These are phyloP conservation scores for Thielaviopsis euricoi DNA, from an alignment of 2,329 filamentous ascomycete genomes.

Conservation along the genomic window DNA sequence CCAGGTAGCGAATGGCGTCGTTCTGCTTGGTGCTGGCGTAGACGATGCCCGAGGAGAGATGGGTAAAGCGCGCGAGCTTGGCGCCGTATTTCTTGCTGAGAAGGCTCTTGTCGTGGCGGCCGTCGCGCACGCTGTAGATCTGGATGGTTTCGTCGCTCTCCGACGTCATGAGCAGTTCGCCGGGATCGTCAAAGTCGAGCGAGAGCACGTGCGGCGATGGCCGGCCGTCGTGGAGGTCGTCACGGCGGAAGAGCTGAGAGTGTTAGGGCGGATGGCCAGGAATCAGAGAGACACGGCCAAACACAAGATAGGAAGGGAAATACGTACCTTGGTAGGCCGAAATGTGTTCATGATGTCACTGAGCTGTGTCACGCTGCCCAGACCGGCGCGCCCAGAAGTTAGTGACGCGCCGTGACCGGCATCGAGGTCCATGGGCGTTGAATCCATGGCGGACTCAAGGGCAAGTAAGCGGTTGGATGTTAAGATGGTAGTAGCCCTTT, in stretches of 20 bases:
- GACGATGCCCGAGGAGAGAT: slow-evolving; percentile 77
- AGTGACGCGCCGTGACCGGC: slow-evolving; percentile 26
- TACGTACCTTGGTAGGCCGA: slow-evolving; percentile 58
- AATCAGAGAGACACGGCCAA: no score
- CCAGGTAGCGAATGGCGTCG: slow-evolving; percentile 71
- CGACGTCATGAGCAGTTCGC: slow-evolving; percentile 79
- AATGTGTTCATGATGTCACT: slow-evolving; percentile 64
- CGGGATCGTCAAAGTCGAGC: slow-evolving; percentile 90
- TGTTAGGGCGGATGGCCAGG: no score
- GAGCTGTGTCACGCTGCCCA: slow-evolving; percentile 45
- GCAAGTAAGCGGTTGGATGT: no score
- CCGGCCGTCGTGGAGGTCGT: slow-evolving; percentile 35
- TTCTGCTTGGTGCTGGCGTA: slow-evolving; percentile 95
- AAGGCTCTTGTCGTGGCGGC: slow-evolving; percentile 73
- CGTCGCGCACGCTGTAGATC: slow-evolving; percentile 85
- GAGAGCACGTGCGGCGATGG: slow-evolving; percentile 58
- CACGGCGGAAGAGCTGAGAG: slow-evolving; percentile 40
- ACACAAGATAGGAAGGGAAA: background rate
- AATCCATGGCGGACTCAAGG: slow-evolving; percentile 25
- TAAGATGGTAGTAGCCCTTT: no score
- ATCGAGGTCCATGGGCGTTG: slow-evolving; percentile 43
- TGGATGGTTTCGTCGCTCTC: slow-evolving; percentile 92
- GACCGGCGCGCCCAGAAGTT: slow-evolving; percentile 32
- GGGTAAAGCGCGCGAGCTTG: slow-evolving; percentile 85
- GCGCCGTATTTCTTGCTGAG: slow-evolving; percentile 95